Evolutionary conservation across 2,329 filamentous ascomycete species (phyloP), one percentile per base, ranked within the genome.

Genomic region (Sporothrix humicola): DNA sequence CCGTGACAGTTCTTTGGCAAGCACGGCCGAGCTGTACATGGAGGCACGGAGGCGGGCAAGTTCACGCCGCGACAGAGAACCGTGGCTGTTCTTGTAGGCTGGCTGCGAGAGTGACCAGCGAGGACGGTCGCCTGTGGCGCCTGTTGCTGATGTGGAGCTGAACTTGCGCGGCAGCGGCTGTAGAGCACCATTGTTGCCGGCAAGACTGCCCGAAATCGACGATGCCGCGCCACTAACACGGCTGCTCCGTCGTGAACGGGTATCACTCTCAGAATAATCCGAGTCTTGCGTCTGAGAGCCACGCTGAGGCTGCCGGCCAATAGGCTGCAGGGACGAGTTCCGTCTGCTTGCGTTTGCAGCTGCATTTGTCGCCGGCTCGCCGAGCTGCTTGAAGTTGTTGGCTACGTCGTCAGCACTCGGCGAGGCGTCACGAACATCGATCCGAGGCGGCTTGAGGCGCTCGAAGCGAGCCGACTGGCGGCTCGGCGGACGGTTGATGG

Each of bases 1-100:
- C 3, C 90, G 87, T 42, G 87, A 86, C 72, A 98, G 93, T 79
- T 96, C 93, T 78, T 90, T 90, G 0, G 95, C 95, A 82, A 97
- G 97, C 79, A 98, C 91, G n/a, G 94, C 95, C 0, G 94, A 93
- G 76, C 91, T 92, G 26, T 97, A 85, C 56, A 97, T 88, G 9
- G 97, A 85, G 0, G 93, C 89, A 73, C 90, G 88, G 2, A 95
- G 87, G n/a, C 94, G 90, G 17, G 92, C 92, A 71, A 97, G 87
- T 77, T 98, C 95, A n/a, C 89, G 88, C 77, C 87, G 89, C 9
- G 73, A 75, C 37, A 75, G 50, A 8, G 73, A 48, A 12, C 61
- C 69, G 7, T 56, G 54, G 9, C 68, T 13, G 23, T 59, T 37
- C 42, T 48, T 50, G 42, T 61, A 59, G 4, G 71, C 12, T n/a